phyloP scores from a whole-genome alignment of 2,329 filamentous ascomycete genomes.

The Trichoderma asperellum region DNA sequence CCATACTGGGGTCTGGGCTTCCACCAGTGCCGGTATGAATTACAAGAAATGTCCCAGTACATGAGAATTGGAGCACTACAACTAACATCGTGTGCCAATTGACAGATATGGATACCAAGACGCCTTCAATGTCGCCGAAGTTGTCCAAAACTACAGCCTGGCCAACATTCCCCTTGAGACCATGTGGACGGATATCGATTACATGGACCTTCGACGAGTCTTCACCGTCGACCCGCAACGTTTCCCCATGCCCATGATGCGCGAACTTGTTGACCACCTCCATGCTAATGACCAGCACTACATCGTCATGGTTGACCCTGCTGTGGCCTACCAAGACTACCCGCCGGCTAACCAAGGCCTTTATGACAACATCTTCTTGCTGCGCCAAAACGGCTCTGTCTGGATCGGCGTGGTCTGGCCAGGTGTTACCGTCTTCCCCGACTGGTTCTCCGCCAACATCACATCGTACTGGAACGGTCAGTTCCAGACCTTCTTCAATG shows the following conservation, averaged over 20 bases:
- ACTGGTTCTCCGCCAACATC: slow-evolving; percentile 73
- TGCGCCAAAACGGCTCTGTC: slow-evolving; percentile 57
- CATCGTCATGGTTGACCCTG: slow-evolving; percentile 78
- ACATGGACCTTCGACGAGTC: slow-evolving; percentile 60
- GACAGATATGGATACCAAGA: slow-evolving; percentile 76
- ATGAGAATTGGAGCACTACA: not conserved
- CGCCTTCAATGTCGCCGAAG: slow-evolving; percentile 68
- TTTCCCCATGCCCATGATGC: slow-evolving; percentile 65
- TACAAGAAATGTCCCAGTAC: not conserved
- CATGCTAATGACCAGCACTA: slow-evolving; percentile 70
- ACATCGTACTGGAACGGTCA: slow-evolving; percentile 71
- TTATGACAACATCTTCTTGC: slow-evolving; percentile 53
- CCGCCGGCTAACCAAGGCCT: slow-evolving; percentile 48
- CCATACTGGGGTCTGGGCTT: slow-evolving; percentile 82
- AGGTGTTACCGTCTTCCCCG: slow-evolving; percentile 71
- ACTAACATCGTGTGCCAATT: not conserved
- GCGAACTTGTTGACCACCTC: slow-evolving; percentile 67
- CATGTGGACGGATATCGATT: slow-evolving; percentile 76
- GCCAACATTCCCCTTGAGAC: slow-evolving; percentile 72
- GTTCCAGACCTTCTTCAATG: slow-evolving; percentile 66
- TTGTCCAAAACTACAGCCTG: slow-evolving; percentile 67
- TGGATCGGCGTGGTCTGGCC: slow-evolving; percentile 76
- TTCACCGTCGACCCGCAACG: slow-evolving; percentile 72
- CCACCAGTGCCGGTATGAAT: slow-evolving; percentile 67
- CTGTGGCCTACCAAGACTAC: slow-evolving; percentile 57